phyloP scores from a whole-genome alignment of 1,284 basidiomycete species.

The Athelia sp. region DNA sequence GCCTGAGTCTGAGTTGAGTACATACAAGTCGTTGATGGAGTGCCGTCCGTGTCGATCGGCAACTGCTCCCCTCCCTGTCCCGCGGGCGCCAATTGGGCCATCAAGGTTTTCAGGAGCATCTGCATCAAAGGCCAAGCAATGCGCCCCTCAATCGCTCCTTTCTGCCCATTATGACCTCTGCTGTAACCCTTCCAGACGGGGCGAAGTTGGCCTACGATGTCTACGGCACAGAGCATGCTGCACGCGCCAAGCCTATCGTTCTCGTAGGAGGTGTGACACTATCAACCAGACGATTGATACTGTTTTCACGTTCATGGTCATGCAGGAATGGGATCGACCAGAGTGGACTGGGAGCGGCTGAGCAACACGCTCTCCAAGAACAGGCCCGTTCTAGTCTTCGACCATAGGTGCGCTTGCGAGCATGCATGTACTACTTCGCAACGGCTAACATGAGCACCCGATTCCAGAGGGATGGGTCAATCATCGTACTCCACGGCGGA shows the following conservation, averaged over 20 bases:
- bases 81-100: too few species aligned
- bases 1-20: too few species aligned
- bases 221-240: constrained; percentile 18
- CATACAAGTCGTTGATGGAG: too few species aligned
- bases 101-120: too few species aligned
- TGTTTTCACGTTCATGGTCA: too few species aligned
- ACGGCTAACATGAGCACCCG: too few species aligned
- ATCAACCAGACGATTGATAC: too few species aligned
- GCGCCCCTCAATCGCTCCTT: too few species aligned
- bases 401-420: constrained; percentile 20
- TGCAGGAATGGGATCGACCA: constrained; percentile 15
- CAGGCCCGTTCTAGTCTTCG: constrained; percentile 28
- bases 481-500: constrained; percentile 25
- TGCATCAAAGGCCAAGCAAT: too few species aligned
- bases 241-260: constrained; percentile 18
- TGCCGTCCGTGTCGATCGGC: too few species aligned
- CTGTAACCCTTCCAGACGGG: constrained; percentile 21
- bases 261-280: constrained; percentile 18
- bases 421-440: too few species aligned
- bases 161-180: neutral
- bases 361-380: constrained; percentile 15
- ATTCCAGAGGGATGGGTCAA: constrained; percentile 32
- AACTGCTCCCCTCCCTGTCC: too few species aligned
- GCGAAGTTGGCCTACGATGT: constrained; percentile 26
- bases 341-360: constrained; percentile 27